These are phyloP conservation scores for Volvox carteri DNA, from an alignment of 163 green algal species.

Conservation along the genomic window DNA sequence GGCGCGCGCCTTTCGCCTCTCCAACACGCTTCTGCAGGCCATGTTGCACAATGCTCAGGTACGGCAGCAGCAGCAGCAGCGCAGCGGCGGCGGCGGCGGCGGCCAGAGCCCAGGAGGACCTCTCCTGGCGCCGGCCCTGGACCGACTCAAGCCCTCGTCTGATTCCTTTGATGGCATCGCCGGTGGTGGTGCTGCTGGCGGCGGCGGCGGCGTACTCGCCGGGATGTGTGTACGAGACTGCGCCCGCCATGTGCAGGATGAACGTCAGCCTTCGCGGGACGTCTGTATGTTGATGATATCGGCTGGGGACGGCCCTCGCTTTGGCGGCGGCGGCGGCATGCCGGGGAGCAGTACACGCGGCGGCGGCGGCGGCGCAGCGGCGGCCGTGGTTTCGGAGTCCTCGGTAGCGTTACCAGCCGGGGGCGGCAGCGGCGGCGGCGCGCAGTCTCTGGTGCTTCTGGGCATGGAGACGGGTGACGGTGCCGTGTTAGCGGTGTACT, in stretches of 20 bases:
- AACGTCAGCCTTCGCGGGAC: slow-evolving; percentile 13
- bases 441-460: slow-evolving; percentile 16
- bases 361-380: neutral
- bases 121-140: neutral
- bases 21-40: slow-evolving; percentile 24
- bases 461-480: slow-evolving; percentile 18
- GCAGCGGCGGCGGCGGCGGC: neutral
- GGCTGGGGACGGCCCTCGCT: neutral
- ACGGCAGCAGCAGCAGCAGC: neutral
- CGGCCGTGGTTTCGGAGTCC: neutral
- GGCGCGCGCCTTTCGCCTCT: neutral
- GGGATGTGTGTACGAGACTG: neutral
- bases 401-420: neutral
- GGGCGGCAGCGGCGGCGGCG: neutral
- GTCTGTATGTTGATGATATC: slow-evolving; percentile 39
- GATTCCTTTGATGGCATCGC: neutral
- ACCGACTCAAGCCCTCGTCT: neutral
- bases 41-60: neutral
- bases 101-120: neutral
- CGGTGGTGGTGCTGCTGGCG: no score
- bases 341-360: neutral
- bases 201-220: neutral
- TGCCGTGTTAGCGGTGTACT: slow-evolving; percentile 1
- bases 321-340: neutral
- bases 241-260: neutral